Conservation (phyloP, 2,329 filamentous ascomycete genomes). For the Penicillium hordei region DNA sequence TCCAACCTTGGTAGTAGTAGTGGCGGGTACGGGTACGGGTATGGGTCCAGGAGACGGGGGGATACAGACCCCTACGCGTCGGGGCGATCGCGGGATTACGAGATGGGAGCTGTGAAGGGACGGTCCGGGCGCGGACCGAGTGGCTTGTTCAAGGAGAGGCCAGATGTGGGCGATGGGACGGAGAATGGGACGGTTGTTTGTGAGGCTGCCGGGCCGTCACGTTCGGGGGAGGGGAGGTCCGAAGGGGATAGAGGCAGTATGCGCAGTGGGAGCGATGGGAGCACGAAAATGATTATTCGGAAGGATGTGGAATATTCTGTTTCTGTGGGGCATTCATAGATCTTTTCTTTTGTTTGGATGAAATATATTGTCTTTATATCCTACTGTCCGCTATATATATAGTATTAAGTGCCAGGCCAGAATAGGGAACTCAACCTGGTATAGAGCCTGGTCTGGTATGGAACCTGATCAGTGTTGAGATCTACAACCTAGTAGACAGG, state of each 20-base stretch:
- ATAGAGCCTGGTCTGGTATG: too few relatives aligned
- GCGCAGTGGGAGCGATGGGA: not conserved
- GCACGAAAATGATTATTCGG: constrained; percentile 4
- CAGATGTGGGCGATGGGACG: not conserved
- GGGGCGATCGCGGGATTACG: not conserved
- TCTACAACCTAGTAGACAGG: too few relatives aligned
- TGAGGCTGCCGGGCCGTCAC: not conserved
- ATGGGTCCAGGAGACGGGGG: not conserved
- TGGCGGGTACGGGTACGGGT: not conserved
- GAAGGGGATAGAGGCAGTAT: not conserved
- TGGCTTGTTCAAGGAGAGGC: not conserved
- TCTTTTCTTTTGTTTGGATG: not conserved
- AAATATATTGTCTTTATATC: not conserved
- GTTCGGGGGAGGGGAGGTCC: not conserved
- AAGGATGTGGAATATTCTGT: constrained; percentile 1
- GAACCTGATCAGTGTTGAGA: too few relatives aligned
- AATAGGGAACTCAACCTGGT: too few relatives aligned
- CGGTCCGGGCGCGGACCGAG: not conserved
- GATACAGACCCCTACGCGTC: not conserved
- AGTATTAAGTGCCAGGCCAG: too few relatives aligned
- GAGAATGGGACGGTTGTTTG: not conserved
- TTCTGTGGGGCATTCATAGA: not conserved
- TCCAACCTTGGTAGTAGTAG: not conserved
- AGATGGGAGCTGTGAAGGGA: not conserved
- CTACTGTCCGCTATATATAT: not conserved